These are phyloP conservation scores for Musa itinerans DNA, from an alignment of 176 grass and related monocot species.

Conservation along the genomic window DNA sequence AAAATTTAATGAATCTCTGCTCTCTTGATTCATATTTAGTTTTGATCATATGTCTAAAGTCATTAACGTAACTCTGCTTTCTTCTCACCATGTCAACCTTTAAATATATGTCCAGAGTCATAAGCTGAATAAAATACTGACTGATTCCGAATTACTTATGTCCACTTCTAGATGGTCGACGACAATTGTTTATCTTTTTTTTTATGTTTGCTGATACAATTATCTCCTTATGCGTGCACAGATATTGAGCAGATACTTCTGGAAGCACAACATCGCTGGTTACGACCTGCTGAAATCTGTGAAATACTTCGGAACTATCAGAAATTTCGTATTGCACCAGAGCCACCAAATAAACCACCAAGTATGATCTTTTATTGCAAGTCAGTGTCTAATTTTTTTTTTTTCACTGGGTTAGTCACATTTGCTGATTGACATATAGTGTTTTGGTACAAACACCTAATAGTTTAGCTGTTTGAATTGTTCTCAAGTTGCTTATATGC, in stretches of 20 bases:
- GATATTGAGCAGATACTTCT: conserved; percentile 86
- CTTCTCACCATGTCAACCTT: not conserved
- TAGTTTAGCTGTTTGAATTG: not conserved
- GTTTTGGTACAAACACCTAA: not conserved
- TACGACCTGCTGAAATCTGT: conserved; percentile 88
- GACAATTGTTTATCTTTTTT: not conserved
- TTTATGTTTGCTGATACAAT: not conserved
- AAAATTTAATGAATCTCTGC: not conserved
- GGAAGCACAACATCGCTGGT: conserved; percentile 79
- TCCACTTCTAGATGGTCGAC: not conserved
- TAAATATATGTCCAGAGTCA: not conserved
- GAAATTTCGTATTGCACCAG: conserved; percentile 68
- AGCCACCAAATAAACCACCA: conserved; percentile 76
- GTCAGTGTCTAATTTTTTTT: not conserved
- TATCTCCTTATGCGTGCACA: conserved; percentile 15
- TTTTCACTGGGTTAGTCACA: conserved; percentile 8
- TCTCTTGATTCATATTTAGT: not conserved
- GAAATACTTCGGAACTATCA: conserved; percentile 91
- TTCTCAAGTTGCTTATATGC: not conserved
- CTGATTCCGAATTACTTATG: not conserved
- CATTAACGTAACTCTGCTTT: not conserved
- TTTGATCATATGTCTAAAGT: not conserved
- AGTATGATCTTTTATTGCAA: conserved; percentile 39
- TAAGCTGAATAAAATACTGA: not conserved
- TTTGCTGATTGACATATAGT: not conserved